Evolutionary conservation across 202 grass and related monocot genomes (phyloP), one percentile per base, ranked within the genome.

Genomic region (Eragrostis tef): DNA sequence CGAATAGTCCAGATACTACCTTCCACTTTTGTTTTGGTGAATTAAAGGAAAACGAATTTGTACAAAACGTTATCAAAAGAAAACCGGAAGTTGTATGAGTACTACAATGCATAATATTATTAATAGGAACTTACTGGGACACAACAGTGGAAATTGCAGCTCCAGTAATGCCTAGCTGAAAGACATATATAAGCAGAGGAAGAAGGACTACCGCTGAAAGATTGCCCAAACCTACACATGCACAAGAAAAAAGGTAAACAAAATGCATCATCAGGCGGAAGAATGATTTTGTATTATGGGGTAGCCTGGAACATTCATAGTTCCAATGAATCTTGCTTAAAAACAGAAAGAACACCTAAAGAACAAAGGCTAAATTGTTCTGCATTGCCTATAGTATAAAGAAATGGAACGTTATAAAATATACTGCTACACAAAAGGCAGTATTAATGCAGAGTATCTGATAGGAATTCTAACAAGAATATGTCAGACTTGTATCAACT

Each of bases 131-230:
- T 86, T 94, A 98, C 90, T 98, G 94, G 22, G 94, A 98, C 79
- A 69, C 83, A 80, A 94, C 82, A 65, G 90, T 98, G 67, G 94
- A 87, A 86, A 94, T 83, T 77, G 94, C 92, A 70, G 90, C 94
- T 73, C 94, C 92, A 75, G 86, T 82, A 73, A 94, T 86, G 54
- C 94, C 94, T 86, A 98, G 88, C 66, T 78, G 57, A 45, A 94
- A 92, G 61, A 70, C 85, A 71, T 85, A 89, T 51, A 94, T 75
- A 81, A 94, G 84, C 63, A 98, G 51, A 36, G 92, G 92, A 82
- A 98, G 88, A 82, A 98, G 87, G 71, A 86, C 46, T 31, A 93
- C 88, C 60, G 88, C 90, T 61, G 94, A 97, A 87, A 97, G 66
- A 85, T 94, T 97, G n/a, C 94, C 94, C 39, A 97, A 56, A 74